Evolutionary conservation across 768 basidiomycete genomes (phyloP).

Genomic region (Plicaturopsis crispa): DNA sequence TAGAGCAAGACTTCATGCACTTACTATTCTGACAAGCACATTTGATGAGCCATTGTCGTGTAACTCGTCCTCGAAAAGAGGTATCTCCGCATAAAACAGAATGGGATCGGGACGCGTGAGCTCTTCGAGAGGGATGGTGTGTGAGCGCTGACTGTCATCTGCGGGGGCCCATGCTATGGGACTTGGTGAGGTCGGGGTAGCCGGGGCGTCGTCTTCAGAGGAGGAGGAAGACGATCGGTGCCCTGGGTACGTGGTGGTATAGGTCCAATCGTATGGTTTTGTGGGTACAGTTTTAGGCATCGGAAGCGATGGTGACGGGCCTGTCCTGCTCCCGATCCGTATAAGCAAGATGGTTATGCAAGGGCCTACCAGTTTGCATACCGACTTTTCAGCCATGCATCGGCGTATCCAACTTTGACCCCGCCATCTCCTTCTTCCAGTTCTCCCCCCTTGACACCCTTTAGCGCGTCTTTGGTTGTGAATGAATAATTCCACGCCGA

Average conservation of each 20-base stretch:
- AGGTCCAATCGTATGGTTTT: slow-evolving; percentile 98
- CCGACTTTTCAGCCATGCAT: slow-evolving; percentile 91
- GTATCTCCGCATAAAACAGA: slow-evolving; percentile 94
- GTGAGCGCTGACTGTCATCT: slow-evolving; percentile 45
- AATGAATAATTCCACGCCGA: slow-evolving; percentile 64
- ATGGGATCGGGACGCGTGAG: slow-evolving; percentile 91
- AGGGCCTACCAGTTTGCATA: slow-evolving; percentile 22
- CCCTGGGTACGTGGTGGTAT: slow-evolving; percentile 83
- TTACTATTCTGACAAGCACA: slow-evolving; percentile 78
- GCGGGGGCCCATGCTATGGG: slow-evolving; percentile 41
- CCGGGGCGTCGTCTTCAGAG: slow-evolving; percentile 8
- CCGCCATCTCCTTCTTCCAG: slow-evolving; percentile 79
- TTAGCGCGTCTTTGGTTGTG: slow-evolving; percentile 59
- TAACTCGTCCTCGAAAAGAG: slow-evolving; percentile 92
- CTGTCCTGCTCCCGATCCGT: slow-evolving; percentile 36
- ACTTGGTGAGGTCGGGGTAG: slow-evolving; percentile 11
- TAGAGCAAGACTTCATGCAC: slow-evolving; percentile 20
- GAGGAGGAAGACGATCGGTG: slow-evolving; percentile 22
- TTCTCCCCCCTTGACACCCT: slow-evolving; percentile 67
- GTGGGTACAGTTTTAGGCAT: slow-evolving; percentile 68
- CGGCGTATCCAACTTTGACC: slow-evolving; percentile 91
- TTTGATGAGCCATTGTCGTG: slow-evolving; percentile 94
- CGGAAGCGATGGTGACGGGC: slow-evolving; percentile 51
- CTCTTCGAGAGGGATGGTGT: slow-evolving; percentile 77
- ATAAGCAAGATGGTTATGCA: not conserved